Conservation (phyloP, 106 monocot species). For the Vanilla planifolia region DNA sequence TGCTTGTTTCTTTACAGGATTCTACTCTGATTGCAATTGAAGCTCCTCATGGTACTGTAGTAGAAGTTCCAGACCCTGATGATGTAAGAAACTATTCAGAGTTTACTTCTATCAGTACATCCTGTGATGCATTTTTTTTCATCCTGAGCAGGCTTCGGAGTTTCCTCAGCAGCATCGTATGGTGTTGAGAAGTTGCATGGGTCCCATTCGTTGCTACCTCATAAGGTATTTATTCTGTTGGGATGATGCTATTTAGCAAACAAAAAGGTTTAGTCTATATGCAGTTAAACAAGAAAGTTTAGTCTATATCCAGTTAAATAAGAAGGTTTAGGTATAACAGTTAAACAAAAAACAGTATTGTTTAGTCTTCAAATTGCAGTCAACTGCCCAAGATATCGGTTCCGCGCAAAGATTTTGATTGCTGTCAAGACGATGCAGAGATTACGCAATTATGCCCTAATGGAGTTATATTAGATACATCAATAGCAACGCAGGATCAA, state of each 20-base stretch:
- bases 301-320: too few relatives aligned
- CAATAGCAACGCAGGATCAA: not conserved
- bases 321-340: too few relatives aligned
- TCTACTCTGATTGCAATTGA: constrained; percentile 17
- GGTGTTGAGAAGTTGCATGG: constrained; percentile 23
- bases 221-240: constrained; percentile 14
- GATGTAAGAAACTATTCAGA: constrained; percentile 9
- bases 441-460: not conserved
- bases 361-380: not conserved
- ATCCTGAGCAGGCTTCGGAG: constrained; percentile 11
- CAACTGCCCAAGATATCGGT: not conserved
- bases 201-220: constrained; percentile 24
- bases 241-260: too few relatives aligned
- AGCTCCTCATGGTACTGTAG: constrained; percentile 26
- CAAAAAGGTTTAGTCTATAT: too few relatives aligned
- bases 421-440: constrained; percentile 10
- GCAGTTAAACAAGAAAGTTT: too few relatives aligned
- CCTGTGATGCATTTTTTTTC: not conserved
- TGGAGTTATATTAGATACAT: too few relatives aligned
- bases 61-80: constrained; percentile 23
- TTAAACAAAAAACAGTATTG: too few relatives aligned
- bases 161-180: constrained; percentile 16
- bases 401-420: not conserved
- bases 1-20: too few relatives aligned
- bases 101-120: not conserved